Conservation (phyloP, 345 rosid species). For the Lumnitzera littorea region DNA sequence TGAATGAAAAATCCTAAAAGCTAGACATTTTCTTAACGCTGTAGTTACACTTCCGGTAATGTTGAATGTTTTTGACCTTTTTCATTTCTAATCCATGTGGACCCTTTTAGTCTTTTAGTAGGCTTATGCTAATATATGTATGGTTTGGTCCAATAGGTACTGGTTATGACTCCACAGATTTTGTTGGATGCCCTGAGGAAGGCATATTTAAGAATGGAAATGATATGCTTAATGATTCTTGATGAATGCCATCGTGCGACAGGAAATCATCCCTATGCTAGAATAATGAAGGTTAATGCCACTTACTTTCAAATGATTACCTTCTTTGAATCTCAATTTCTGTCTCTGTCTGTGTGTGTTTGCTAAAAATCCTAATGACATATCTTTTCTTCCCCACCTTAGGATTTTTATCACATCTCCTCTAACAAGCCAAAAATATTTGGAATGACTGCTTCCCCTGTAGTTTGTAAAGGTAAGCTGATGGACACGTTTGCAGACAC, state of each 20-base stretch:
- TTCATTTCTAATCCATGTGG: neutral
- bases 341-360: neutral
- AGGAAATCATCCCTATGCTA: conserved; percentile 75
- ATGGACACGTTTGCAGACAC: neutral
- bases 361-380: too few species aligned
- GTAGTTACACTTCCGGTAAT: neutral
- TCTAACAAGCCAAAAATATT: conserved; percentile 66
- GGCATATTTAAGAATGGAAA: conserved; percentile 50
- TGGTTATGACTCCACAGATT: conserved; percentile 94
- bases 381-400: conserved; percentile 11
- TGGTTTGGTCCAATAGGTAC: conserved; percentile 38
- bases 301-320: neutral
- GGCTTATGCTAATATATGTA: neutral
- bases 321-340: neutral
- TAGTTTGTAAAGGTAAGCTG: conserved; percentile 54
- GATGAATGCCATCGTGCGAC: conserved; percentile 88
- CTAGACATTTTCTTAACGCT: too few species aligned
- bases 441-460: conserved; percentile 75
- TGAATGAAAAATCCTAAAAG: too few species aligned
- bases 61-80: neutral
- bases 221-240: conserved; percentile 52
- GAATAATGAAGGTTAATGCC: conserved; percentile 64
- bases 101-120: neutral
- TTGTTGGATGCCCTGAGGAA: conserved; percentile 69
- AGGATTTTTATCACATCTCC: conserved; percentile 74